phyloP scores from a whole-genome alignment of 2,329 filamentous ascomycete species.

The Aspergillus pseudotamarii region DNA sequence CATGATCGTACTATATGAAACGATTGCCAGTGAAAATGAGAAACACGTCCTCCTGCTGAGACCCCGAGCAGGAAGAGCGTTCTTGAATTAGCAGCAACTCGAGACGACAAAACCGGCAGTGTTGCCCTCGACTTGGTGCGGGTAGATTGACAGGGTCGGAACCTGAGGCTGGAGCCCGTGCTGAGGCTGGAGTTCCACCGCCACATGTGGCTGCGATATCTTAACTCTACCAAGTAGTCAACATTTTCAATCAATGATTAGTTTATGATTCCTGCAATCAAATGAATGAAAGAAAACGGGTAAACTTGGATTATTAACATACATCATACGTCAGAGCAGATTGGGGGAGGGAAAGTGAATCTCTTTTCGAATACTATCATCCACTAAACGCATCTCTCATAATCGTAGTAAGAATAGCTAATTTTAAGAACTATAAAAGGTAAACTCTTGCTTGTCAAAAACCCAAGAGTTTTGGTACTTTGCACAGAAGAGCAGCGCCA shows the following conservation, averaged over 20 bases:
- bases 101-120: constrained; percentile 22
- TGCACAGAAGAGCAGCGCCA: constrained; percentile 37
- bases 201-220: constrained; percentile 25
- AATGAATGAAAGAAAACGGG: neutral
- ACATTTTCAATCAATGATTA: no score
- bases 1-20: constrained; percentile 28
- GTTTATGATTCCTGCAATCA: no score
- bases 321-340: neutral
- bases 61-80: constrained; percentile 11
- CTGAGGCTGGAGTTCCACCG: constrained; percentile 31
- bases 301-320: neutral
- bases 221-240: neutral
- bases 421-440: neutral
- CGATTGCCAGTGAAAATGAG: constrained; percentile 14
- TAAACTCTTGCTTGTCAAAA: constrained; percentile 15
- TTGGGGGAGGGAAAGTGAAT: neutral
- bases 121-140: constrained; percentile 11
- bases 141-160: constrained; percentile 14
- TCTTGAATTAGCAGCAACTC: constrained; percentile 13
- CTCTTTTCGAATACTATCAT: neutral
- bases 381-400: constrained; percentile 5
- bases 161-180: constrained; percentile 15
- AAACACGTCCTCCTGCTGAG: neutral
- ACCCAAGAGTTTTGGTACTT: constrained; percentile 28
- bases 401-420: neutral